Conservation (phyloP, 257 asterid species). For the Solanum megistacrolobum region DNA sequence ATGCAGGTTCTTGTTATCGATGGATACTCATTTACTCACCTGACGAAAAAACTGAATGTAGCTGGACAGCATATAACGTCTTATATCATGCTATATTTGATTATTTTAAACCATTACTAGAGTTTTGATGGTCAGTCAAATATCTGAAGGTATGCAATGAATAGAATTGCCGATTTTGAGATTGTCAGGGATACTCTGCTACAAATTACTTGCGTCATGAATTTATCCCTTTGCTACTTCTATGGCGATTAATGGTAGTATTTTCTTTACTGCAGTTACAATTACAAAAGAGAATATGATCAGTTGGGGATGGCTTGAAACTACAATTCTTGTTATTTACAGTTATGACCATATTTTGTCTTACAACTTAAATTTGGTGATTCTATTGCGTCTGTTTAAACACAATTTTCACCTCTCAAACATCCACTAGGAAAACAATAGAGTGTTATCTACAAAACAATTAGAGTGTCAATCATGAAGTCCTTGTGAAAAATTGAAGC, state of each 20-base stretch:
- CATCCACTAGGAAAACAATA: not conserved
- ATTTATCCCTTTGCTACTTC: not conserved
- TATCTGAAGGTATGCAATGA: slow-evolving; percentile 78
- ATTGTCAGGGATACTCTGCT: slow-evolving; percentile 87
- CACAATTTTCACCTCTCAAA: not conserved
- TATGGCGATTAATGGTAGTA: not conserved
- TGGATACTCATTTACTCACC: slow-evolving; percentile 96
- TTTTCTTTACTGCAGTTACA: no score
- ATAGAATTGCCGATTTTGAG: slow-evolving; percentile 82
- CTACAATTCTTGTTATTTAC: slow-evolving; percentile 73
- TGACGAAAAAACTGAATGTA: slow-evolving; percentile 87
- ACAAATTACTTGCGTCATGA: slow-evolving; percentile 7
- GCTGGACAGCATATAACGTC: slow-evolving; percentile 96
- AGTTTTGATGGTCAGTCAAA: not conserved
- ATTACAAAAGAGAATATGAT: slow-evolving; percentile 28
- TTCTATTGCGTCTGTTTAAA: not conserved
- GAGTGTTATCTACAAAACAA: not conserved
- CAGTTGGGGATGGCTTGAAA: slow-evolving; percentile 95
- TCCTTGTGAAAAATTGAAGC: not conserved
- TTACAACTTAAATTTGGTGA: not conserved
- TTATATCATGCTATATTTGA: slow-evolving; percentile 28
- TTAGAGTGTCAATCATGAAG: not conserved
- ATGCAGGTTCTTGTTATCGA: slow-evolving; percentile 91
- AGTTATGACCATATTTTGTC: not conserved
- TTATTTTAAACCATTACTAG: not conserved